These are phyloP conservation scores for Claviceps sp. DNA, from an alignment of 2,329 filamentous ascomycete species.

Conservation along the genomic window DNA sequence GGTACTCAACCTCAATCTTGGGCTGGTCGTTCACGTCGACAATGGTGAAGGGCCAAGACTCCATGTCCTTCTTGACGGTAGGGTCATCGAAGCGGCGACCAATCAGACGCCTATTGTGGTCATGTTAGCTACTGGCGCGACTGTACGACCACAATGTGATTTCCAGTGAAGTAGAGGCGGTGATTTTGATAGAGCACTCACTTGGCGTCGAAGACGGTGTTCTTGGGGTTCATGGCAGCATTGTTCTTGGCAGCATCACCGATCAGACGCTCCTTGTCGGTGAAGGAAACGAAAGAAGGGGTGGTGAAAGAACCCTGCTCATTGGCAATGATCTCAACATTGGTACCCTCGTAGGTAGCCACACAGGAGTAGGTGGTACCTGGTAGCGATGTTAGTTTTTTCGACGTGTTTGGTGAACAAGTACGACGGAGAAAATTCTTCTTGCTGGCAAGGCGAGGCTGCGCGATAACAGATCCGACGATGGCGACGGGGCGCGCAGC, in stretches of 20 bases:
- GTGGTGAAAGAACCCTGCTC: slow-evolving; percentile 99
- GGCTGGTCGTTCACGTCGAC: slow-evolving; percentile 79
- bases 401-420: neutral
- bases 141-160: neutral
- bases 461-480: neutral
- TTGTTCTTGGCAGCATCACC: slow-evolving; percentile 99
- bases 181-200: slow-evolving; percentile 32
- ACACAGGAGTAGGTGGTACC: slow-evolving; percentile 99
- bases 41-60: slow-evolving; percentile 99
- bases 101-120: slow-evolving; percentile 71
- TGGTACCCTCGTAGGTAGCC: slow-evolving; percentile 97
- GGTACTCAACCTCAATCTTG: slow-evolving; percentile 89
- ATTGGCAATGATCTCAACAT: slow-evolving; percentile 99
- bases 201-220: slow-evolving; percentile 99
- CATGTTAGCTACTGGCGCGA: neutral
- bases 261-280: slow-evolving; percentile 95
- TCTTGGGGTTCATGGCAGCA: slow-evolving; percentile 96
- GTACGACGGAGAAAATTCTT: neutral
- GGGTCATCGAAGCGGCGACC: slow-evolving; percentile 90
- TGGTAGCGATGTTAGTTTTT: slow-evolving; percentile 24
- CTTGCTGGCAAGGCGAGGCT: neutral
- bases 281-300: slow-evolving; percentile 98
- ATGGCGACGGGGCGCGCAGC: neutral
- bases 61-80: slow-evolving; percentile 96
- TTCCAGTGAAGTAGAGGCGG: neutral